Percentiles rank a stretch among this genome's conserved stretches.
Conservation (phyloP, 306 rosid genomes). For the Cucurbita maxima region DNA sequence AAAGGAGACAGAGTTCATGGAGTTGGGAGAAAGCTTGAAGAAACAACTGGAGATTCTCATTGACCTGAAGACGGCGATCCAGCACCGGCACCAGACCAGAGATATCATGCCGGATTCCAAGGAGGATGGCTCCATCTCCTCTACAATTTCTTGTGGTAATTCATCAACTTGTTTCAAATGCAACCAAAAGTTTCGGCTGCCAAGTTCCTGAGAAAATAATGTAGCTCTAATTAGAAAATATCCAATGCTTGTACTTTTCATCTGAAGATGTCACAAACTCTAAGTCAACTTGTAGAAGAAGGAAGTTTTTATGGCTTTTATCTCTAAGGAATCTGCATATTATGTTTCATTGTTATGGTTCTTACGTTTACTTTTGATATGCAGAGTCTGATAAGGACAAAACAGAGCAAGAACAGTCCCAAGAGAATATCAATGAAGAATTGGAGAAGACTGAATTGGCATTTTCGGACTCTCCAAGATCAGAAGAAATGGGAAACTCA, state of each 20-base stretch:
- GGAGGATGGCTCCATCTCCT: conserved; percentile 72
- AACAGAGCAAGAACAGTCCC: conserved; percentile 46
- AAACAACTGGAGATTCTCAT: conserved; percentile 74
- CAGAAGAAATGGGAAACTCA: conserved; percentile 31
- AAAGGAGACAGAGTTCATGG: conserved; percentile 76
- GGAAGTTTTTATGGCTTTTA: neutral
- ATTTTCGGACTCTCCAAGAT: conserved; percentile 25
- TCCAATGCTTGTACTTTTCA: neutral
- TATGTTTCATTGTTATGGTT: neutral
- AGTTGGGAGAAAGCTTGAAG: conserved; percentile 69
- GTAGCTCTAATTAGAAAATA: neutral
- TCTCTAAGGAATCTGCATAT: neutral
- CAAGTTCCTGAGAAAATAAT: neutral
- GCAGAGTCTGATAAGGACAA: conserved; percentile 62
- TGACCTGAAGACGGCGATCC: conserved; percentile 45
- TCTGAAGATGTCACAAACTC: neutral
- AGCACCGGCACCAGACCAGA: conserved; percentile 26
- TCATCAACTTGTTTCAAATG: neutral
- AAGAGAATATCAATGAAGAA: conserved; percentile 33
- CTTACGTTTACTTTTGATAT: conserved; percentile 3
- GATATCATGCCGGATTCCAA: conserved; percentile 29
- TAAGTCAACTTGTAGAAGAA: neutral
- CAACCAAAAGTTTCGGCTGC: neutral
- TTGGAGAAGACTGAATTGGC: conserved; percentile 39
- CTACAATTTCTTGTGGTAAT: conserved; percentile 68